phyloP scores from a whole-genome alignment of 495 filamentous ascomycete genomes.

The Cairneyella variabilis region DNA sequence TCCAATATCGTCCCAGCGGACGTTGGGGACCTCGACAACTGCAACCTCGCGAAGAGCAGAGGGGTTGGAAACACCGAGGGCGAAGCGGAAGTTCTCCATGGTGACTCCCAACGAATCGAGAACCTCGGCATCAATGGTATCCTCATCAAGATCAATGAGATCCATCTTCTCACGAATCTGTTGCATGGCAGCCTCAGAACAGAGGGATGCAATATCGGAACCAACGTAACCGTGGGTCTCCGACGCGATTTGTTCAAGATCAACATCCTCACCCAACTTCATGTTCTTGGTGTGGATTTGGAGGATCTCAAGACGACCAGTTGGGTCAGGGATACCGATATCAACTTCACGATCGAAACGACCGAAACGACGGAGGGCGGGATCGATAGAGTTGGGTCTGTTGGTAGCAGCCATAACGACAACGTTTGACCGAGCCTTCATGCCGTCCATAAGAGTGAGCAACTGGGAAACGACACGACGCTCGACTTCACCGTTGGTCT shows the following conservation, averaged over 20 bases:
- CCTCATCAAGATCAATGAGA: slow-evolving; percentile 96
- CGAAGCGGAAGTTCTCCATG: slow-evolving; percentile 99
- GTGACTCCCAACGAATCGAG: slow-evolving; percentile 97
- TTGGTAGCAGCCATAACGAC: slow-evolving; percentile 99
- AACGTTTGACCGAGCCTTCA: slow-evolving; percentile 98
- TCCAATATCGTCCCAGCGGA: slow-evolving; percentile 99
- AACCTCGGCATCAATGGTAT: slow-evolving; percentile 98
- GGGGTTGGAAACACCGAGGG: slow-evolving; percentile 95
- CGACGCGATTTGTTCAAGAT: slow-evolving; percentile 92
- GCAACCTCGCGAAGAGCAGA: slow-evolving; percentile 98
- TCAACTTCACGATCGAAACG: slow-evolving; percentile 97
- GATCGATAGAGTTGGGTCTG: slow-evolving; percentile 95
- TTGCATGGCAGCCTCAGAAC: slow-evolving; percentile 99
- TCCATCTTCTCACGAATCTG: slow-evolving; percentile 99
- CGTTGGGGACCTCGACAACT: slow-evolving; percentile 97
- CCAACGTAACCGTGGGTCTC: slow-evolving; percentile 99
- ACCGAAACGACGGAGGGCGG: slow-evolving; percentile 92
- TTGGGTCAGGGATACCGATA: slow-evolving; percentile 96
- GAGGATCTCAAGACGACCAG: slow-evolving; percentile 96
- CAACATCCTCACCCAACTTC: slow-evolving; percentile 96
- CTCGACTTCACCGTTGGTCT: slow-evolving; percentile 99
- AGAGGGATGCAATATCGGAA: slow-evolving; percentile 97
- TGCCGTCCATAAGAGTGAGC: slow-evolving; percentile 97
- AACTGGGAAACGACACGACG: slow-evolving; percentile 97
- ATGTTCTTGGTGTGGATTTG: slow-evolving; percentile 99